Percentiles rank a stretch among this genome's conserved stretches.
Conservation (phyloP, 345 rosid species). For the Euphorbia peplus region DNA sequence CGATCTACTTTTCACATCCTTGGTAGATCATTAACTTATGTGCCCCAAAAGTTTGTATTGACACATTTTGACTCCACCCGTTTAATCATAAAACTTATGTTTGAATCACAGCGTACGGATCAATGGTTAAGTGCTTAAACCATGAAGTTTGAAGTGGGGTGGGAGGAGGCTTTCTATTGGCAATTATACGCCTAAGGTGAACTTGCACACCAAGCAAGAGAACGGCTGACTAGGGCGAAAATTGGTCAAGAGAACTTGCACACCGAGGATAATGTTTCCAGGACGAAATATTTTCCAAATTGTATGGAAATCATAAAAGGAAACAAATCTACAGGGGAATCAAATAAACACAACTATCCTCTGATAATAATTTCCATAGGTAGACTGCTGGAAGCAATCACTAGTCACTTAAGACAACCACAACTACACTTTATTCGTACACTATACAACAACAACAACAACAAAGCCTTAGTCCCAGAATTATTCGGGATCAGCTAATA, state of each 20-base stretch:
- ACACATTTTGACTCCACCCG: background rate
- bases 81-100: no score
- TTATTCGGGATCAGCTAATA: no score
- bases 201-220: no score
- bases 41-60: background rate
- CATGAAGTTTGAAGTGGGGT: no score
- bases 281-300: background rate
- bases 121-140: no score
- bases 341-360: background rate
- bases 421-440: background rate
- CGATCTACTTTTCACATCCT: background rate
- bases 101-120: no score
- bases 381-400: background rate
- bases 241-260: no score
- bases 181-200: no score
- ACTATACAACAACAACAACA: no score
- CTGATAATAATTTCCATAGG: background rate
- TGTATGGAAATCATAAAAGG: background rate
- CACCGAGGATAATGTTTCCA: background rate
- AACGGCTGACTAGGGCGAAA: no score
- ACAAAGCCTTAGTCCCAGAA: no score
- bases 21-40: background rate
- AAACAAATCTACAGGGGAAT: background rate
- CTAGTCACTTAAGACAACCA: background rate
- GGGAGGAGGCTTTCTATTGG: no score